Conservation (phyloP, 2,329 filamentous ascomycete species). For the Coniochaeta sp. region DNA sequence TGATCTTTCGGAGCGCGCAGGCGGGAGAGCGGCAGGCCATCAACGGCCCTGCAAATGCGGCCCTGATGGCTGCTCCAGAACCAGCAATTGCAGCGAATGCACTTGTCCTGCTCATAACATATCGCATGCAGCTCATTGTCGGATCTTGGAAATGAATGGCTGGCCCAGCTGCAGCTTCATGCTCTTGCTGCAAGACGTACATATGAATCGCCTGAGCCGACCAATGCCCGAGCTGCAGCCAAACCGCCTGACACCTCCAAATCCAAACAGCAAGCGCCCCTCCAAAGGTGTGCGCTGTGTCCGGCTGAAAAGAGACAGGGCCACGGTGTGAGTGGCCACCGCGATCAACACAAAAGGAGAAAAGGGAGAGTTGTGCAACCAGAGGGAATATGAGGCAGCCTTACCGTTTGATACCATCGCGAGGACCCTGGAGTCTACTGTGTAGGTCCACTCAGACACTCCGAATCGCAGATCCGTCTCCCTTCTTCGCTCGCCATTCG, state of each 20-base stretch:
- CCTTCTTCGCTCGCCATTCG: constrained; percentile 7
- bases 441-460: background rate
- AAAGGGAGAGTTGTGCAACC: background rate
- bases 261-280: constrained; percentile 6
- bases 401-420: background rate
- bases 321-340: background rate
- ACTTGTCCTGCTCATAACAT: constrained; percentile 13
- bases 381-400: background rate
- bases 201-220: constrained; percentile 15
- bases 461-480: background rate
- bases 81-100: constrained; percentile 7
- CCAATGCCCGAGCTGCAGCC: constrained; percentile 11
- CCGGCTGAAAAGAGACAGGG: background rate
- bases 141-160: constrained; percentile 15
- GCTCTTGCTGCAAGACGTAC: constrained; percentile 17
- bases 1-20: background rate
- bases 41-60: constrained; percentile 10
- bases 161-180: constrained; percentile 14
- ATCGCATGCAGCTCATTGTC: constrained; percentile 11
- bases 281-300: background rate
- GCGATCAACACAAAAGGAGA: background rate
- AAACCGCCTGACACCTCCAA: constrained; percentile 15
- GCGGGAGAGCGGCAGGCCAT: background rate
- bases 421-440: background rate
- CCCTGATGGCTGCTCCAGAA: background rate